Evolutionary conservation across 495 filamentous ascomycete species (phyloP), one percentile per base, ranked within the genome.

Genomic region (Talaromyces thailandensis): DNA sequence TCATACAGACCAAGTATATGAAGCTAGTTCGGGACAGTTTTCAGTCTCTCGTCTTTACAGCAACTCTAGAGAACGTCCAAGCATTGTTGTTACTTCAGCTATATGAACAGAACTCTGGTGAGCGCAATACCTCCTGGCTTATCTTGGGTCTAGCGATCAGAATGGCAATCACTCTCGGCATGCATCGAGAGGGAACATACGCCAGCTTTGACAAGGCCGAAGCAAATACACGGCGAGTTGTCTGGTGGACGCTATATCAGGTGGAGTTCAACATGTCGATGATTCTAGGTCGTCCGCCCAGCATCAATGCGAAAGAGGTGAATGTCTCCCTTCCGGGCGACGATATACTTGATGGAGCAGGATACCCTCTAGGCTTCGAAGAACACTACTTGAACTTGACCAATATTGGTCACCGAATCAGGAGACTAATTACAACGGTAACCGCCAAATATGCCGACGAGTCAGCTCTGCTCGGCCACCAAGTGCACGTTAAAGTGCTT

Each of bases 241-340:
- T 79, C n/a, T 81, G 76, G 73, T 80, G 79, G 73, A 78, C 79
- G 7, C 63, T 77, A 32, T 81, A 77, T 62, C 69, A 58, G 6
- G 79, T 76, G 52, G 79, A 81, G 58, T 76, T 78, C 43, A 74
- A 72, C 57, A 70, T 78, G 35, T 75, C 74, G 63, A 74, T 72
- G 16, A 76, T 75, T 55, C 66, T 79, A 14, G 79, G 76, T n/a
- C 70, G 79, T 3, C 79, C 79, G 0, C 77, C 75, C 29, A 76
- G 73, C 12, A 77, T 81, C 35, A 73, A 81, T 56, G 71, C 76
- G 51, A 62, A 66, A 43, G 74, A 76, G 53, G 74, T 76, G 63
- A 73, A 73, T 28, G 65, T 77, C 23, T 69, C 66, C 37, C 66
- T 70, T 29, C 71, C 74, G 23, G 61, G 75, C 45, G 73, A 76